Evolutionary conservation across 306 rosid genomes (phyloP).

Genomic region (Rosa persica): DNA sequence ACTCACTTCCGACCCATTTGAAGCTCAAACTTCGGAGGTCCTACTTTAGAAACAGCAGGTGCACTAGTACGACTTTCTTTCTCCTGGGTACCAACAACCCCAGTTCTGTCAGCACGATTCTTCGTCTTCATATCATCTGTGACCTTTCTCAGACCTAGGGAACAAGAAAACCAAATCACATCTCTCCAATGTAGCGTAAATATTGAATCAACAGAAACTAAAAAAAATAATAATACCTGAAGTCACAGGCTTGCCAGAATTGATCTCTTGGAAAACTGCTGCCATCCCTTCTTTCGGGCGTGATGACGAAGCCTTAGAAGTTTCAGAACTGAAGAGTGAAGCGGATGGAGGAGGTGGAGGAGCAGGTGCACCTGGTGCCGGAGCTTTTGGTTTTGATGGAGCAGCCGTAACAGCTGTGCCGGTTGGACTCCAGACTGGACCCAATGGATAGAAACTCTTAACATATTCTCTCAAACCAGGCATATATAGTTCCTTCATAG

Average conservation of each 20-base stretch:
- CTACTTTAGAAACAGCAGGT: constrained; percentile 58
- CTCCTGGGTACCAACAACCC: constrained; percentile 56
- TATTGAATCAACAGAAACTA: constrained; percentile 10
- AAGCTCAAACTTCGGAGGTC: constrained; percentile 92
- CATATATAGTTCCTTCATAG: constrained; percentile 86
- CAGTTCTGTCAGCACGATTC: constrained; percentile 80
- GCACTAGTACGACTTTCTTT: constrained; percentile 56
- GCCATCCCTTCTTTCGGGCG: constrained; percentile 82
- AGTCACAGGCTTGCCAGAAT: constrained; percentile 65
- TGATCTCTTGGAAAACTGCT: constrained; percentile 85
- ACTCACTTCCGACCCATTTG: constrained; percentile 99
- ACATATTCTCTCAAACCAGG: constrained; percentile 95
- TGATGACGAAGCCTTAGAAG: constrained; percentile 85
- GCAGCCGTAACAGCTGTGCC: constrained; percentile 57
- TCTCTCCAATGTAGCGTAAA: constrained; percentile 14
- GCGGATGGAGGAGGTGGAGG: constrained; percentile 90
- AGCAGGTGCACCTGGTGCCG: constrained; percentile 58
- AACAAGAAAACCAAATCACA: constrained; percentile 20
- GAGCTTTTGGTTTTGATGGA: constrained; percentile 65
- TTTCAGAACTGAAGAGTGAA: constrained; percentile 75
- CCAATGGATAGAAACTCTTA: constrained; percentile 78
- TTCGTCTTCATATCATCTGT: constrained; percentile 90
- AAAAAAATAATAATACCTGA: constrained; percentile 63
- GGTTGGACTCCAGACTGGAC: constrained; percentile 84
- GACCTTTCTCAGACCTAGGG: constrained; percentile 84